Conservation (phyloP, 768 basidiomycete species). For the Russula sp. region DNA sequence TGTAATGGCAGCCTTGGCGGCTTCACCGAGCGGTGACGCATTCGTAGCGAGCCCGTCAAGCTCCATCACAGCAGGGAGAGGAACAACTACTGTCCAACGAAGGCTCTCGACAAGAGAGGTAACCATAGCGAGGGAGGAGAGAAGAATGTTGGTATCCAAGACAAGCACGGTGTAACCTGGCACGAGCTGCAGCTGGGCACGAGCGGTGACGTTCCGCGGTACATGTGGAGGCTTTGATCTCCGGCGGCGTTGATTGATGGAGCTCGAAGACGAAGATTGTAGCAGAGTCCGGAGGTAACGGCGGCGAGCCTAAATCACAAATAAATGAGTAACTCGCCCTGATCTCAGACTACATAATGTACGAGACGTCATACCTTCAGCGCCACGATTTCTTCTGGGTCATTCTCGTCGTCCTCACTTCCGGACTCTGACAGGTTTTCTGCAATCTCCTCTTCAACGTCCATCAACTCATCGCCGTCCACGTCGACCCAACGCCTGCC, state of each 20-base stretch:
- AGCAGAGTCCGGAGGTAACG: conserved; percentile 69
- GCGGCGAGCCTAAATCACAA: conserved; percentile 54
- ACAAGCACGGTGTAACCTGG: conserved; percentile 89
- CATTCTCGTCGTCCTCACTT: conserved; percentile 55
- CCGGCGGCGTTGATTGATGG: conserved; percentile 21
- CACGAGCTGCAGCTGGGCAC: conserved; percentile 49
- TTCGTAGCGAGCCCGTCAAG: conserved; percentile 83
- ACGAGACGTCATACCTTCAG: conserved; percentile 54
- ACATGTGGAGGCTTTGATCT: conserved; percentile 30
- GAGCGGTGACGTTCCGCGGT: conserved; percentile 30
- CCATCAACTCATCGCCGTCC: conserved; percentile 49
- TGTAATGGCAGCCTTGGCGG: conserved; percentile 63
- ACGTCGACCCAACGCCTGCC: conserved; percentile 60
- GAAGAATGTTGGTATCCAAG: conserved; percentile 90
- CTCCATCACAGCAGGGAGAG: conserved; percentile 94
- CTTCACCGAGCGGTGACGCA: conserved; percentile 57
- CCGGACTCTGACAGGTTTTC: conserved; percentile 26
- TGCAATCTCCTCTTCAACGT: conserved; percentile 43
- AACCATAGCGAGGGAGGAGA: conserved; percentile 74
- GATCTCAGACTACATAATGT: conserved; percentile 5
- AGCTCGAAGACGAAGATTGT: conserved; percentile 33
- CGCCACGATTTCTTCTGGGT: conserved; percentile 67
- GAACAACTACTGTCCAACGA: conserved; percentile 84
- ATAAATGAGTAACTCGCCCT: conserved; percentile 4
- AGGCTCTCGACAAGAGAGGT: conserved; percentile 70